Evolutionary conservation across 257 asterid species (phyloP).

Genomic region (Solanum sitiens): DNA sequence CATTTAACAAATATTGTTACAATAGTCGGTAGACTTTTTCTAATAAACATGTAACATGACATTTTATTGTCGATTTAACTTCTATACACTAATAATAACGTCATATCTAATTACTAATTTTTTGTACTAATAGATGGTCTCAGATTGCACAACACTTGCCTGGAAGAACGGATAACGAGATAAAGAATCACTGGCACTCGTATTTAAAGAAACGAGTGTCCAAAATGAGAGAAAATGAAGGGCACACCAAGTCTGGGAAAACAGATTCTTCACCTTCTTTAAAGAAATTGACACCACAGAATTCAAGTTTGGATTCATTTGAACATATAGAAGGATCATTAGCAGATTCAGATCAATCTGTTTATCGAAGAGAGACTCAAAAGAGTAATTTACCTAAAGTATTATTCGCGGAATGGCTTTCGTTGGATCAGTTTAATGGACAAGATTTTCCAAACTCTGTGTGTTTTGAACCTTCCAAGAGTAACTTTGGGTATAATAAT

Average conservation of each 20-base stretch:
- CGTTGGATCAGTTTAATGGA: constrained; percentile 28
- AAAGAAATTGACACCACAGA: constrained; percentile 7
- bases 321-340: constrained; percentile 18
- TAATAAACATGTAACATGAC: not conserved
- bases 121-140: constrained; percentile 45
- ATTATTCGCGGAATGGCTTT: constrained; percentile 74
- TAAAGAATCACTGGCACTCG: constrained; percentile 65
- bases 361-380: not conserved
- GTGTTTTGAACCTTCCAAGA: not conserved
- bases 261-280: constrained; percentile 6
- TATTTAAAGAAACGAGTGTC: constrained; percentile 37
- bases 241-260: not conserved
- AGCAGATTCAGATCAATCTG: constrained; percentile 26
- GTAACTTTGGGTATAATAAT: not conserved
- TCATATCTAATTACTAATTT: not conserved
- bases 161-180: constrained; percentile 67
- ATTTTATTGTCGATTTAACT: not conserved
- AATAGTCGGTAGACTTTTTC: not conserved
- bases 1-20: not conserved
- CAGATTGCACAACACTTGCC: constrained; percentile 52
- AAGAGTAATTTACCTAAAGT: constrained; percentile 47
- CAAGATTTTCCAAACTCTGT: not conserved
- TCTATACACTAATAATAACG: not conserved
- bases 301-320: constrained; percentile 21
- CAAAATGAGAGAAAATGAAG: constrained; percentile 7